phyloP scores from a whole-genome alignment of 768 basidiomycete genomes.

The Mrakia frigida region DNA sequence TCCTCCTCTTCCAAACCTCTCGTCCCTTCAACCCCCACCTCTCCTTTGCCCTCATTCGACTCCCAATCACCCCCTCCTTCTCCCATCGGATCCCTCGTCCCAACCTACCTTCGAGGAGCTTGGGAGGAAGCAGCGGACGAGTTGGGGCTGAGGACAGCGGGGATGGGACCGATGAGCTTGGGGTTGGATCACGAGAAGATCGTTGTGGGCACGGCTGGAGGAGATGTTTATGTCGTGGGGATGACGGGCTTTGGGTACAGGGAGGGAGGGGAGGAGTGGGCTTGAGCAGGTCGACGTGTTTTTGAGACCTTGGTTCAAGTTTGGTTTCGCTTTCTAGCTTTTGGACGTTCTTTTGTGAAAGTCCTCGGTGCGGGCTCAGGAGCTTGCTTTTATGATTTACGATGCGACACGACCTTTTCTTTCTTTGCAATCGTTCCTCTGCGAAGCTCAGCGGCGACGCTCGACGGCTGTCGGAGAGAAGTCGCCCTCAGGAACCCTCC shows the following conservation, averaged over 20 bases:
- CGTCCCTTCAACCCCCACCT: not conserved
- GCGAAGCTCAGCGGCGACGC: not conserved
- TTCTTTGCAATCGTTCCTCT: not conserved
- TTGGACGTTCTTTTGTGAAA: not conserved
- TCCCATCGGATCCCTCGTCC: not conserved
- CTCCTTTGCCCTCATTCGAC: too few species aligned
- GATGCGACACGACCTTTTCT: not conserved
- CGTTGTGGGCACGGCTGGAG: slow-evolving; percentile 8
- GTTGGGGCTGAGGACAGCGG: not conserved
- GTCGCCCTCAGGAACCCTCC: too few species aligned
- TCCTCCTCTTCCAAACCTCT: not conserved
- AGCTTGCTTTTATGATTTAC: not conserved
- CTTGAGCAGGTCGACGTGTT: not conserved
- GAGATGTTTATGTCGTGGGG: not conserved
- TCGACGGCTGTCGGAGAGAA: too few species aligned
- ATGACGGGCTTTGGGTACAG: not conserved
- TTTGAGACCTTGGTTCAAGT: too few species aligned
- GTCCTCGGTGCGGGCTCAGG: not conserved
- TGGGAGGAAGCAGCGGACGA: not conserved
- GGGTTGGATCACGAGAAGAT: slow-evolving; percentile 23
- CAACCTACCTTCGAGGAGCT: not conserved
- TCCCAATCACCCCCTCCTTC: not conserved
- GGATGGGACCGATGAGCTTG: slow-evolving; percentile 15
- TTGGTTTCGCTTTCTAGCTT: not conserved
- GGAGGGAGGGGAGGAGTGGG: not conserved